Evolutionary conservation across 345 rosid species (phyloP).

Genomic region (Eucalyptus pauciflora): DNA sequence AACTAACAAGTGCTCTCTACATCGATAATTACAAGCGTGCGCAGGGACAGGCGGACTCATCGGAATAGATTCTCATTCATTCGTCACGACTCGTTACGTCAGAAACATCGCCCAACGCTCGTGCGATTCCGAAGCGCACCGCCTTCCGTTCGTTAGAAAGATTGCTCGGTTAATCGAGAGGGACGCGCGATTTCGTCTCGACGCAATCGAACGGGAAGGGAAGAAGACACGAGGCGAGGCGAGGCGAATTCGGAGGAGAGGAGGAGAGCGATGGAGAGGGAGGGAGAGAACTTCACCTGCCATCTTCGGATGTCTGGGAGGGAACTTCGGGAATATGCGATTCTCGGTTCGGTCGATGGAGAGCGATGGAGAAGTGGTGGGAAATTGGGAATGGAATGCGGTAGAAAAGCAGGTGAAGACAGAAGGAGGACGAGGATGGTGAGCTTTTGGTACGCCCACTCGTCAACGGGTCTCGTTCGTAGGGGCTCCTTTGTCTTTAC

Average conservation of each 20-base stretch:
- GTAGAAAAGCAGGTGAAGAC: neutral
- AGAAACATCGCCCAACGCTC: neutral
- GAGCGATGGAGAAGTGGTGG: neutral
- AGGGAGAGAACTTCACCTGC: neutral
- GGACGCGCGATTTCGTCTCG: neutral
- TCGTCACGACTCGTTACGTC: neutral
- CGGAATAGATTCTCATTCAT: neutral
- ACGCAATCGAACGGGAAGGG: neutral
- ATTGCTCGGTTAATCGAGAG: neutral
- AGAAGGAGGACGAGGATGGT: neutral
- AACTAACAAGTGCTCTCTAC: too few species aligned
- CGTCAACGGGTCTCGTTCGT: neutral
- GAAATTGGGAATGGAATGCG: neutral
- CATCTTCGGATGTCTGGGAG: neutral
- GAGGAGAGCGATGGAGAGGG: neutral
- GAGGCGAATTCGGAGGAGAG: neutral
- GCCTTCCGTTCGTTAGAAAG: neutral
- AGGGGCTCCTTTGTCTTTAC: neutral
- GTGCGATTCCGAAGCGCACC: neutral
- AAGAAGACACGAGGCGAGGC: too few species aligned
- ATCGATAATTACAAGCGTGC: neutral
- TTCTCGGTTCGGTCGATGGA: neutral
- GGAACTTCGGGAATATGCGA: neutral
- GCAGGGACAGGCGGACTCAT: neutral
- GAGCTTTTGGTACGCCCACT: neutral